A percentile compares a stretch with the other conserved stretches of the same genome.
phyloP scores from a whole-genome alignment of 768 basidiomycete genomes.

The Gloeophyllum trabeum region DNA sequence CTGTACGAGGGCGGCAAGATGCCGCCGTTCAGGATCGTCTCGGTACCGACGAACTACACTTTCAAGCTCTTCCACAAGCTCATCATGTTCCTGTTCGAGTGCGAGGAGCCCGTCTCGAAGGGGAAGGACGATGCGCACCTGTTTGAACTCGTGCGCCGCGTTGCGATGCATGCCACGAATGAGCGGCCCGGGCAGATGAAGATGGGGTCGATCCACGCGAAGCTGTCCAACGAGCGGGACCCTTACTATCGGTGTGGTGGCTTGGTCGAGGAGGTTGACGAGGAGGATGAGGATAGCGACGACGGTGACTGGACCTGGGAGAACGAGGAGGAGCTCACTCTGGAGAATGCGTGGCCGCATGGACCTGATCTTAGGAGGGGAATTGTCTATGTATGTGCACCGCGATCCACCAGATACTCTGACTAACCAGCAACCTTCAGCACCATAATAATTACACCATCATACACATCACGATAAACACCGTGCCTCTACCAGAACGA shows the following conservation, averaged over 20 bases:
- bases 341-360: constrained; percentile 47
- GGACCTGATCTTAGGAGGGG: constrained; percentile 29
- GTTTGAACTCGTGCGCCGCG: constrained; percentile 47
- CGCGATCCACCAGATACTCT: background rate
- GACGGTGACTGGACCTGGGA: constrained; percentile 54
- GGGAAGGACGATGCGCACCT: constrained; percentile 32
- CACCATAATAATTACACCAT: constrained; percentile 38
- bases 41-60: constrained; percentile 61
- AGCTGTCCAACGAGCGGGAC: constrained; percentile 41
- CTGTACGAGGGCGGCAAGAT: constrained; percentile 25
- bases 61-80: constrained; percentile 55
- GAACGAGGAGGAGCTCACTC: constrained; percentile 53
- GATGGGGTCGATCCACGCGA: constrained; percentile 32
- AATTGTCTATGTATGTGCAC: constrained; percentile 51
- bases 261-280: constrained; percentile 13
- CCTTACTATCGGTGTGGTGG: constrained; percentile 27
- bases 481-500: constrained; percentile 34
- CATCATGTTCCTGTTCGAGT: constrained; percentile 45
- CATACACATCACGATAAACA: constrained; percentile 57
- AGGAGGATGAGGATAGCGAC: constrained; percentile 18
- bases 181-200: constrained; percentile 41
- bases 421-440: constrained; percentile 17
- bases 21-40: constrained; percentile 52
- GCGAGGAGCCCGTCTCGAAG: constrained; percentile 3
- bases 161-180: constrained; percentile 25